Percentiles rank a stretch among this genome's conserved stretches.
These are phyloP conservation scores for Paraurostyla sp. DNA, from an alignment of 73 alveolate species.

Conservation along the genomic window DNA sequence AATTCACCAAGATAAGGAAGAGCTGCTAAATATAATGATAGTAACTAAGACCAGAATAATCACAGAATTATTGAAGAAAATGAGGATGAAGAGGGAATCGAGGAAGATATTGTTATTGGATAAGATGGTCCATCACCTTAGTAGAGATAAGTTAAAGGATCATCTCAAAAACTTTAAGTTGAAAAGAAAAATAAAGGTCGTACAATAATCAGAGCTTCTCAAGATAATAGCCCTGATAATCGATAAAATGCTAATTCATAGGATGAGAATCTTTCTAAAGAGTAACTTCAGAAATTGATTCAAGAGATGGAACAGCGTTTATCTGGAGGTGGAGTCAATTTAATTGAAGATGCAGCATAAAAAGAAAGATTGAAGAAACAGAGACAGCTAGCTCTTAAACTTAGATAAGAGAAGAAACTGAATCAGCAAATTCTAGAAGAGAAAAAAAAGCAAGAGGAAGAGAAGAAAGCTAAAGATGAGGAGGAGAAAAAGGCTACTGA, in stretches of 20 bases:
- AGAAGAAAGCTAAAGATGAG: conserved; percentile 59
- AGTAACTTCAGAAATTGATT: conserved; percentile 73
- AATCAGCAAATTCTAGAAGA: conserved; percentile 67
- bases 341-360: conserved; percentile 76
- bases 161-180: background rate
- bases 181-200: background rate
- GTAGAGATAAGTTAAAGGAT: conserved; percentile 7
- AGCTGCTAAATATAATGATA: conserved; percentile 72
- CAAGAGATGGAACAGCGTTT: conserved; percentile 80
- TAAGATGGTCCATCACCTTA: conserved; percentile 28
- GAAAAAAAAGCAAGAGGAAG: conserved; percentile 33
- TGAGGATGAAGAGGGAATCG: conserved; percentile 55
- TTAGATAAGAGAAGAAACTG: conserved; percentile 78
- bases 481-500: conserved; percentile 54
- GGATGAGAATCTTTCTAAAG: conserved; percentile 8
- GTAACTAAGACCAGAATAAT: conserved; percentile 57
- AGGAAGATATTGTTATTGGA: background rate
- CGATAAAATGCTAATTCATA: conserved; percentile 7
- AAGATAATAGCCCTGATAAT: background rate
- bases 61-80: background rate
- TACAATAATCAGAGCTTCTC: conserved; percentile 12
- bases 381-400: conserved; percentile 72
- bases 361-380: conserved; percentile 67
- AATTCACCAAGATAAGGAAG: conserved; percentile 39
- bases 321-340: conserved; percentile 66